These are phyloP conservation scores for Diatrype stigma DNA, from an alignment of 2,329 filamentous ascomycete species.

Conservation along the genomic window DNA sequence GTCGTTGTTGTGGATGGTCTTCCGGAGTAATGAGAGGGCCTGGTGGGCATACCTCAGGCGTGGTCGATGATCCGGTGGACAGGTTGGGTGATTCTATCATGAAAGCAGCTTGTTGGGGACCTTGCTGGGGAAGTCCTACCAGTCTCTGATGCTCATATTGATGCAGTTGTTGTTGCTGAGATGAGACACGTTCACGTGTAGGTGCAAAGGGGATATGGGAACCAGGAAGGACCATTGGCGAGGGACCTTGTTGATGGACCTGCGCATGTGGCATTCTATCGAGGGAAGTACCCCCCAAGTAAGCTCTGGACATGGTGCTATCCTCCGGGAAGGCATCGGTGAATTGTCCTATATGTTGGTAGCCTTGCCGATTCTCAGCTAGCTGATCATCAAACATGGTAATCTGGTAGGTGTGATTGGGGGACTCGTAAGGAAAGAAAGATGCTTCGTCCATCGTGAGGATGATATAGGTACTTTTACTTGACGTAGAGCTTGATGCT, in stretches of 20 bases:
- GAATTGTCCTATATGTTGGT: no score
- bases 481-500: no score
- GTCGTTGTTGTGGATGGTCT: slow-evolving; percentile 3
- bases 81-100: slow-evolving; percentile 18
- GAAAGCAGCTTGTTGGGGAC: slow-evolving; percentile 8
- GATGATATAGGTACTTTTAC: no score
- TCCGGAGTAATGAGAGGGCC: slow-evolving; percentile 20
- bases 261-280: not conserved
- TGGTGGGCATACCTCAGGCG: slow-evolving; percentile 19
- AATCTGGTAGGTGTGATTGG: no score
- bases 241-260: not conserved
- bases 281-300: no score
- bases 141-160: slow-evolving; percentile 6
- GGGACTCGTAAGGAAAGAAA: no score
- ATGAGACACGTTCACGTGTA: slow-evolving; percentile 2
- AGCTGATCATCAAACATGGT: no score
- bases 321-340: no score
- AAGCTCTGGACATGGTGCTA: no score
- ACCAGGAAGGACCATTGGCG: slow-evolving; percentile 3
- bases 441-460: no score
- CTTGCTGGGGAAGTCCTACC: no score
- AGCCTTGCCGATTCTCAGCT: no score
- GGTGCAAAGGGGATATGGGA: slow-evolving; percentile 5
- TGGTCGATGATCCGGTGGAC: slow-evolving; percentile 23
- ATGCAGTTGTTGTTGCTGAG: slow-evolving; percentile 7